Conservation (phyloP, 2,329 filamentous ascomycete species). For the Mollisiaceae sp. region DNA sequence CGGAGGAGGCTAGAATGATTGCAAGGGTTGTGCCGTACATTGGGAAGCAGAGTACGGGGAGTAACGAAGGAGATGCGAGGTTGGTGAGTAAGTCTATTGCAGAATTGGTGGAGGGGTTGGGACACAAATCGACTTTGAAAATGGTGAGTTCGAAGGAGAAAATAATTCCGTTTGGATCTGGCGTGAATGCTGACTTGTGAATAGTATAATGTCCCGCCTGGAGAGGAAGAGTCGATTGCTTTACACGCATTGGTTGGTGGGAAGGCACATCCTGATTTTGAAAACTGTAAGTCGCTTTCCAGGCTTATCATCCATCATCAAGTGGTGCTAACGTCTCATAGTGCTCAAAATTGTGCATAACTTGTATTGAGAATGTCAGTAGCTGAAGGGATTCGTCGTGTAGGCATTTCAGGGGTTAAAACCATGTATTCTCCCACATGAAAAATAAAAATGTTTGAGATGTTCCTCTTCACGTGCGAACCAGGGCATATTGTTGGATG, state of each 20-base stretch:
- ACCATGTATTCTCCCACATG: too few relatives aligned
- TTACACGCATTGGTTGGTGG: conserved; percentile 29
- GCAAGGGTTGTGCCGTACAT: conserved; percentile 51
- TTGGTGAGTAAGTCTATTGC: conserved; percentile 51
- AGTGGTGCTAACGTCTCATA: conserved; percentile 16
- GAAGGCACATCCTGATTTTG: conserved; percentile 30
- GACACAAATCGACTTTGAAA: conserved; percentile 50
- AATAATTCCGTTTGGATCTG: conserved; percentile 42
- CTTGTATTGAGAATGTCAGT: conserved; percentile 20
- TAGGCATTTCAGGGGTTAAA: not conserved
- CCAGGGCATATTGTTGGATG: too few relatives aligned
- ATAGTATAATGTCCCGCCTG: conserved; percentile 32
- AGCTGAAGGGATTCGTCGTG: not conserved
- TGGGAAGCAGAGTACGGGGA: conserved; percentile 45
- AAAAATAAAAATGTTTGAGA: too few relatives aligned
- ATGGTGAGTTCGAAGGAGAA: conserved; percentile 48
- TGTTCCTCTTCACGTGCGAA: too few relatives aligned
- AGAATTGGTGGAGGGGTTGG: conserved; percentile 49
- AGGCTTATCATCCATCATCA: not conserved
- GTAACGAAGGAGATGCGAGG: conserved; percentile 48
- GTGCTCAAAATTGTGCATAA: conserved; percentile 31
- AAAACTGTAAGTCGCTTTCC: conserved; percentile 22
- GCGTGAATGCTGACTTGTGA: conserved; percentile 32
- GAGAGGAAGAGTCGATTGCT: conserved; percentile 31
- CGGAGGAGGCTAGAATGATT: conserved; percentile 50